Conservation (phyloP, 202 grass and related monocot genomes). For the Carex arenaria region DNA sequence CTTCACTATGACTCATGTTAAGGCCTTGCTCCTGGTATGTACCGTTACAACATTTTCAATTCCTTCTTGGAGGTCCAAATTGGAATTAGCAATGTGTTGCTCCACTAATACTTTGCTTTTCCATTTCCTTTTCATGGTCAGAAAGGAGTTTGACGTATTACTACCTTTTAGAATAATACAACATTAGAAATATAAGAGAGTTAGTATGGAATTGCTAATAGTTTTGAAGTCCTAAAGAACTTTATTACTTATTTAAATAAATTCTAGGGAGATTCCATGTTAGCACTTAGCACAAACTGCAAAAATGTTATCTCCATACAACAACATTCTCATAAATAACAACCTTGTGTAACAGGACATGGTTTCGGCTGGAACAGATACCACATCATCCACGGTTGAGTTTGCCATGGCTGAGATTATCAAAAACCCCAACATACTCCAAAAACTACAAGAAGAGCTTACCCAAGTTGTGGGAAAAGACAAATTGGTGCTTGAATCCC, state of each 20-base stretch:
- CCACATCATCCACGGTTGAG: constrained; percentile 53
- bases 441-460: constrained; percentile 44
- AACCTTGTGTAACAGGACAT: constrained; percentile 39
- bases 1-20: too few relatives aligned
- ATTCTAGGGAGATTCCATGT: not conserved
- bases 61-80: too few relatives aligned
- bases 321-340: not conserved
- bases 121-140: not conserved
- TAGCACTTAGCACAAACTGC: not conserved
- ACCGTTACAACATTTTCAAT: too few relatives aligned
- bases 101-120: too few relatives aligned
- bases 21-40: too few relatives aligned
- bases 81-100: too few relatives aligned
- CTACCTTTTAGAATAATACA: not conserved
- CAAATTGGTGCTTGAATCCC: constrained; percentile 45
- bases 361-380: constrained; percentile 53
- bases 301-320: not conserved
- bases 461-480: constrained; percentile 55
- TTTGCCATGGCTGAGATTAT: constrained; percentile 81
- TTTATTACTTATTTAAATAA: not conserved
- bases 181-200: not conserved
- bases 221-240: not conserved
- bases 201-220: not conserved
- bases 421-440: constrained; percentile 10
- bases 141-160: not conserved